phyloP scores from a whole-genome alignment of 805 yeast species.

The Wickerhamomyces canadensis region DNA sequence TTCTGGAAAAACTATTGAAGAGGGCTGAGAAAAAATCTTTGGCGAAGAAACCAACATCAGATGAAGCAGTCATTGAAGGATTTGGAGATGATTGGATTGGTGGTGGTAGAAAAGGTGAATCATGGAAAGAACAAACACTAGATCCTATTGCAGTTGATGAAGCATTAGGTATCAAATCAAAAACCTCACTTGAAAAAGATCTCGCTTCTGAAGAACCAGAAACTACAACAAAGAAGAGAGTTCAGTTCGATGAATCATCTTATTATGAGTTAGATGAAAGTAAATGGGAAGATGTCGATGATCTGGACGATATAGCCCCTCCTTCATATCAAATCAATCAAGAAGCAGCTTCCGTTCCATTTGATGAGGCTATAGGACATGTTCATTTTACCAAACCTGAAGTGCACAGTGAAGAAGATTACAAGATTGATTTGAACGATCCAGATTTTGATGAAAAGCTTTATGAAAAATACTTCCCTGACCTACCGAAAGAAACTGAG shows the following conservation, averaged over 20 bases:
- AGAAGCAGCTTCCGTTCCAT: conserved; percentile 38
- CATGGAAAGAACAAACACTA: conserved; percentile 18
- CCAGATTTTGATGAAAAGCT: conserved; percentile 74
- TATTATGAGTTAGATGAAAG: conserved; percentile 27
- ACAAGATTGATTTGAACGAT: conserved; percentile 57
- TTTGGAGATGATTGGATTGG: conserved; percentile 26
- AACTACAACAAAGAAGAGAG: conserved; percentile 23
- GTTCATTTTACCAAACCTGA: conserved; percentile 66
- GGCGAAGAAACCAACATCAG: conserved; percentile 5
- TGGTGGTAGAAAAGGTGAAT: conserved; percentile 20
- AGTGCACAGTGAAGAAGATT: conserved; percentile 25
- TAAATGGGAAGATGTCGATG: conserved; percentile 47
- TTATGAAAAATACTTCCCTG: conserved; percentile 85
- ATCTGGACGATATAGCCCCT: conserved; percentile 46
- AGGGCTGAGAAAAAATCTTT: conserved; percentile 45
- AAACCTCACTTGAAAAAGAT: neutral
- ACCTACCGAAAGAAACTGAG: conserved; percentile 74
- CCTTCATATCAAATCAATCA: conserved; percentile 40
- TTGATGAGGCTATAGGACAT: conserved; percentile 34
- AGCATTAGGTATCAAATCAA: conserved; percentile 13
- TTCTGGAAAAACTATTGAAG: conserved; percentile 51
- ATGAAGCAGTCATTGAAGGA: conserved; percentile 18
- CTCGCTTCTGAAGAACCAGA: conserved; percentile 4
- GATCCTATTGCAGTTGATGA: conserved; percentile 15
- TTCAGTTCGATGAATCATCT: conserved; percentile 25